Conservation (phyloP, 768 basidiomycete species). For the Mycena haematopus region DNA sequence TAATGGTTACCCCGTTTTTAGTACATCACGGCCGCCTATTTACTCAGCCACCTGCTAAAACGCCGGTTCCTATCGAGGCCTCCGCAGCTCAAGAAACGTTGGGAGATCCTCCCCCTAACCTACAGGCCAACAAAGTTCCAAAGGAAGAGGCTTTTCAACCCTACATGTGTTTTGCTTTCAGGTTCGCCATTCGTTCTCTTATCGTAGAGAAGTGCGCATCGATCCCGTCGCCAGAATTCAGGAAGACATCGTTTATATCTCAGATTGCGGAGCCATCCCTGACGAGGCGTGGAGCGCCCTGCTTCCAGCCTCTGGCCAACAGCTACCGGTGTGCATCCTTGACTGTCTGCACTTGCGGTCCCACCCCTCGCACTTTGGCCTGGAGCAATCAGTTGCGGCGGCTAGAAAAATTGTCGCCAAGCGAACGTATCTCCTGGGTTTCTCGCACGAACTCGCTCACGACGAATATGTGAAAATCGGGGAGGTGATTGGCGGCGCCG, state of each 20-base stretch:
- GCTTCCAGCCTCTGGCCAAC: slow-evolving; percentile 43
- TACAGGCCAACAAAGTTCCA: slow-evolving; percentile 3
- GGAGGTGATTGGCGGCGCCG: slow-evolving; percentile 52
- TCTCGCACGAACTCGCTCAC: slow-evolving; percentile 79
- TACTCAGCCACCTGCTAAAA: slow-evolving; percentile 45
- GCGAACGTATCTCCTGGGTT: slow-evolving; percentile 77
- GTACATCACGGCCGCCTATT: slow-evolving; percentile 82
- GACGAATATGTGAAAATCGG: slow-evolving; percentile 77
- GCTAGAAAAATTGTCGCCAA: slow-evolving; percentile 63
- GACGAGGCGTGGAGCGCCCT: slow-evolving; percentile 63
- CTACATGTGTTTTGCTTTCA: slow-evolving; percentile 72
- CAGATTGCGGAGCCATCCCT: slow-evolving; percentile 85
- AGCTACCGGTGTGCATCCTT: slow-evolving; percentile 67
- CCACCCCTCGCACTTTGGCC: slow-evolving; percentile 83
- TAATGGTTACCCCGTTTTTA: slow-evolving; percentile 69
- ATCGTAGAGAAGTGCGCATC: slow-evolving; percentile 46
- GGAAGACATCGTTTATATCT: slow-evolving; percentile 74
- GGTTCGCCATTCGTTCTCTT: neutral
- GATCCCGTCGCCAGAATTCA: slow-evolving; percentile 72
- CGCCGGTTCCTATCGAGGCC: slow-evolving; percentile 41
- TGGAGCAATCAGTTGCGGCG: slow-evolving; percentile 62
- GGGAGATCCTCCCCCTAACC: neutral
- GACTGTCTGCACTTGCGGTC: slow-evolving; percentile 73
- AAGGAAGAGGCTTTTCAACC: slow-evolving; percentile 50
- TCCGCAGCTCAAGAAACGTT: slow-evolving; percentile 35